Evolutionary conservation across 169 alveolate species (phyloP), one percentile per base, ranked within the genome.

Genomic region (Plasmodium gallinaceum): DNA sequence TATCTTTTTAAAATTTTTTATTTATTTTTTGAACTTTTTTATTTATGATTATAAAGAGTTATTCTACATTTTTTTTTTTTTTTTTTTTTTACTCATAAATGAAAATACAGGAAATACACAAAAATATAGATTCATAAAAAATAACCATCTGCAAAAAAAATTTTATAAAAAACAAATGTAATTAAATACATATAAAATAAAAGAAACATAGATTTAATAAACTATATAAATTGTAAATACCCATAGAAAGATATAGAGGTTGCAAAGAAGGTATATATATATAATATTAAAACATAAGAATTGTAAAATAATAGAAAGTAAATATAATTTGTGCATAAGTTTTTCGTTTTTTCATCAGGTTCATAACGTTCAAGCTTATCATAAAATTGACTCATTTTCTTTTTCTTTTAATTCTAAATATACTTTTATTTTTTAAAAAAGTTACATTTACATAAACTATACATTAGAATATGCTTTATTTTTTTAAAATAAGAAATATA

Each of bases 341-440:
- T 58, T 76, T 65, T 76, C 10, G 76, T 76, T 64, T 64, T 26
- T 37, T 62, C 89, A 57, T 76, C 76, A 48, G 89, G 89, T 42
- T 76, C 32, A 58, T 76, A 76, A 9, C 62, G 89, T 65, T 76
- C 89, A 20, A 76, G 89, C 26, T 54, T 48, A 54, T 62, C 62
- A n/a, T 51, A 76, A 76, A 76, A 14, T 22, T 12, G 46, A 64
- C 65, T 76, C 89, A 76, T 76, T 76, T 76, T 76, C 57, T 24
- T 54, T 46, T 70, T 4, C 39, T 32, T 32, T 32, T 32, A 32
- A 2, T 2, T 32, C 39, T 32, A 32, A 32, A 32, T 32, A 32
- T 32, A 32, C 4, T 32, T 32, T 32, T 32, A 32, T 32, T 32
- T 32, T 32, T 4, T 2, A 32, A 32, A 32, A 32, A 32, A 32